Conservation (phyloP, 257 asterid species). For the Solanum pinnatisectum region DNA sequence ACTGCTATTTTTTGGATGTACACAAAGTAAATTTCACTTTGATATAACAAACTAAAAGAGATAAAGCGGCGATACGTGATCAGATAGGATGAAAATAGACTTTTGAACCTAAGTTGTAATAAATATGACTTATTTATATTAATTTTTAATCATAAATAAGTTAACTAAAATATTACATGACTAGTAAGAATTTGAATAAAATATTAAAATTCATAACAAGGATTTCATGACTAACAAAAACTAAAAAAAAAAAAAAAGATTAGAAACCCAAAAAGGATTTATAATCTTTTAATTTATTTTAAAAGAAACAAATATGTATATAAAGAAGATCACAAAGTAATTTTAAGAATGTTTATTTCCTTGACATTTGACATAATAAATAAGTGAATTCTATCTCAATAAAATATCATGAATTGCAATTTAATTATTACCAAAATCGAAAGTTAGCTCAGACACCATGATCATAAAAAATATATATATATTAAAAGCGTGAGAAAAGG, state of each 20-base stretch:
- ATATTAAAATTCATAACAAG: neutral
- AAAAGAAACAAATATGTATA: neutral
- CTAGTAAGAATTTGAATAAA: neutral
- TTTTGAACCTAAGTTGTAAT: neutral
- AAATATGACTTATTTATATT: neutral
- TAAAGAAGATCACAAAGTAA: neutral
- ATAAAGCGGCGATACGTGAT: too few relatives aligned
- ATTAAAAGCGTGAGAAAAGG: neutral
- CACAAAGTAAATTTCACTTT: neutral
- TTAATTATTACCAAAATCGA: neutral
- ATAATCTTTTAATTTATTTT: neutral
- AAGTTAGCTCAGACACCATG: accelerated
- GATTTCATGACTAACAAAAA: neutral
- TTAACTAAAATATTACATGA: neutral
- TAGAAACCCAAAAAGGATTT: neutral
- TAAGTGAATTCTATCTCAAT: neutral
- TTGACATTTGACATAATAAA: neutral
- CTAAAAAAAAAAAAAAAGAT: neutral
- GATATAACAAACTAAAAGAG: too few relatives aligned
- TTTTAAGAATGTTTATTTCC: neutral
- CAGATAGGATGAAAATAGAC: neutral
- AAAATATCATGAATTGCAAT: neutral
- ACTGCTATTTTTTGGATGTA: accelerated
- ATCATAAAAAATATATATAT: too few relatives aligned
- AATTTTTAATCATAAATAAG: neutral